Evolutionary conservation across 2,329 filamentous ascomycete species (phyloP), one percentile per base, ranked within the genome.

Genomic region (Microsporum audouinii): DNA sequence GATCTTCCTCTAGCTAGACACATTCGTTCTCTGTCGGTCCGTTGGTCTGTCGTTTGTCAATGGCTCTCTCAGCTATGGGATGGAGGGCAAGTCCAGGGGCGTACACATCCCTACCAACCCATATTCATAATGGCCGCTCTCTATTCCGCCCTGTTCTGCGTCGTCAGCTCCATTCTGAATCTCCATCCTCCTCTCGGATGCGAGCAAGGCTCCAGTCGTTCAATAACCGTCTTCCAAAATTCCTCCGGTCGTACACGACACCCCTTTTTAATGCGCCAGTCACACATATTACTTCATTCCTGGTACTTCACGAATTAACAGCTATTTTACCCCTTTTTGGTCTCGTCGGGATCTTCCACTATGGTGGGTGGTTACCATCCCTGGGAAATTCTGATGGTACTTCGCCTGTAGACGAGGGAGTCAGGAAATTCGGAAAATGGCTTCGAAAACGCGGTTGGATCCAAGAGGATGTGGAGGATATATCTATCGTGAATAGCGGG

Each of bases 281-380:
- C 51, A 89, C 89, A 0, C 90, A 96, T 75, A 79, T 95, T 47
- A 84, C 87, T 1, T 86, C 92, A 0, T 99, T 99, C 72, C 78
- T 97, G 8, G 78, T 96, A 43, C 81, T 99, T 0, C 94, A 99
- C 77, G 94, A 99, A 74, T 72, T 96, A 51, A 97, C 94, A 0
- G 92, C 94, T 7, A 77, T 96, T 8, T 73, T 92, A 1, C 92
- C 92, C 0, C 75, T 97, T 0, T 72, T 95, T 43, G 86, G 83
- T 0, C 80, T 97, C 0, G 85, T 88, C 27, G 85, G 81, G 0
- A 71, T 84, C 1, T 96, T 99, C 73, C 89, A 97, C 75, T 91
- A 89, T 71, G 84, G 84, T 1, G 79, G 85, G 63, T 88, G 87
- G 80, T 79, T 90, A 33, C 91, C 92, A 0, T 74, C 80, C 3